A percentile compares a stretch with the other conserved stretches of the same genome.
Evolutionary conservation across 805 yeast genomes (phyloP).

Genomic region (Candida ficus): DNA sequence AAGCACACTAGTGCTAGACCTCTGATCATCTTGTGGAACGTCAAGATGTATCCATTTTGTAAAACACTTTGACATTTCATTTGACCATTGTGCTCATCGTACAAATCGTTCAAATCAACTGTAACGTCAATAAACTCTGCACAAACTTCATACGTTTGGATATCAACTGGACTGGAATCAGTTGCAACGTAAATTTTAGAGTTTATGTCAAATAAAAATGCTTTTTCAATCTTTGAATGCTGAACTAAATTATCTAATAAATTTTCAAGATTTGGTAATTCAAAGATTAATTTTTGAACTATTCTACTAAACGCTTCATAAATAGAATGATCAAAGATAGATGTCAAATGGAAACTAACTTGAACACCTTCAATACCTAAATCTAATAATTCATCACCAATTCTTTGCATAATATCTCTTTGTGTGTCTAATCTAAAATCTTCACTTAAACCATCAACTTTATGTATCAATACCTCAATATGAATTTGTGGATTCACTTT

Average conservation of each 20-base stretch:
- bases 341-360: constrained; percentile 84
- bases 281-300: constrained; percentile 86
- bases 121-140: constrained; percentile 96
- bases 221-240: constrained; percentile 87
- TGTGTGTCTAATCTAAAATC: constrained; percentile 93
- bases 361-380: constrained; percentile 89
- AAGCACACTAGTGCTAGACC: constrained; percentile 89
- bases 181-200: constrained; percentile 95
- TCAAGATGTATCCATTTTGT: constrained; percentile 78
- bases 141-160: constrained; percentile 93
- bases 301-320: constrained; percentile 94
- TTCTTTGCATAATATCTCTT: constrained; percentile 92
- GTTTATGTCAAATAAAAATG: constrained; percentile 85
- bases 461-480: constrained; percentile 90
- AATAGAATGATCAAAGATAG: constrained; percentile 92
- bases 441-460: constrained; percentile 86
- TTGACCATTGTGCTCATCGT: constrained; percentile 35
- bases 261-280: constrained; percentile 82
- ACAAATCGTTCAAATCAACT: constrained; percentile 76
- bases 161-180: constrained; percentile 92
- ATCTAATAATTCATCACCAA: constrained; percentile 87
- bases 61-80: constrained; percentile 68
- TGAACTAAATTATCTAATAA: constrained; percentile 84
- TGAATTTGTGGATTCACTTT: constrained; percentile 79
- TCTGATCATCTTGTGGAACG: constrained; percentile 86